Conservation (phyloP, 495 filamentous ascomycete genomes). For the Lentithecium fluviatile region DNA sequence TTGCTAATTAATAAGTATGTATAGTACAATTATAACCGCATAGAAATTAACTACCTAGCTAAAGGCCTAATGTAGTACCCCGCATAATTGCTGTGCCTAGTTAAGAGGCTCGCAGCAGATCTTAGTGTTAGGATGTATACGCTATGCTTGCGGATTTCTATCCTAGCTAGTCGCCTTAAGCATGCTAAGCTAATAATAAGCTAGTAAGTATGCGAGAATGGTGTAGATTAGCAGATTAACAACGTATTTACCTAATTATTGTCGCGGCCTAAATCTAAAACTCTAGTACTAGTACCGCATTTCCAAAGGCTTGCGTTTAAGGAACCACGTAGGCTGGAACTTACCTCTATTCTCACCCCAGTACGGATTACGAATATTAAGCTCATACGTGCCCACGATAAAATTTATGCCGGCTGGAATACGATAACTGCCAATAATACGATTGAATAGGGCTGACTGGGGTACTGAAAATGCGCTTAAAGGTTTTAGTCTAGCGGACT, state of each 20-base stretch:
- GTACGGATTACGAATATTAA: slow-evolving; percentile 43
- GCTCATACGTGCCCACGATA: slow-evolving; percentile 44
- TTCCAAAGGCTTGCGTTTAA: not conserved
- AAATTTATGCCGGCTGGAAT: slow-evolving; percentile 34
- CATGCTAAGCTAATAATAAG: not conserved
- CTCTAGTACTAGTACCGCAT: slow-evolving; percentile 22
- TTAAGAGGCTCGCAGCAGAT: not conserved
- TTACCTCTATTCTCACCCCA: slow-evolving; percentile 39
- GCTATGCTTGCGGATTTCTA: slow-evolving; percentile 4
- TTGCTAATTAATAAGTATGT: too few relatives aligned
- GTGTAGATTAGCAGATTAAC: slow-evolving; percentile 2
- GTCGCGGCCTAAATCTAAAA: slow-evolving; percentile 27
- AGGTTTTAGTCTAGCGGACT: slow-evolving; percentile 44
- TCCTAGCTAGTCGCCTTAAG: not conserved
- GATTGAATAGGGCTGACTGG: slow-evolving; percentile 39
- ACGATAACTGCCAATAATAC: not conserved
- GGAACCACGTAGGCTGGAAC: slow-evolving; percentile 32
- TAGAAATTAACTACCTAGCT: too few relatives aligned
- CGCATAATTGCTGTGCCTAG: too few relatives aligned
- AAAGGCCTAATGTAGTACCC: too few relatives aligned
- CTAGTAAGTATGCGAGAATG: slow-evolving; percentile 7
- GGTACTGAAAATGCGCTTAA: slow-evolving; percentile 45
- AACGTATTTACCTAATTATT: slow-evolving; percentile 19
- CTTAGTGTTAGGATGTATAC: slow-evolving; percentile 2
- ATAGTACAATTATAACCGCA: too few relatives aligned